phyloP scores from a whole-genome alignment of 1,284 basidiomycete species.

The Tylopilus sp. region DNA sequence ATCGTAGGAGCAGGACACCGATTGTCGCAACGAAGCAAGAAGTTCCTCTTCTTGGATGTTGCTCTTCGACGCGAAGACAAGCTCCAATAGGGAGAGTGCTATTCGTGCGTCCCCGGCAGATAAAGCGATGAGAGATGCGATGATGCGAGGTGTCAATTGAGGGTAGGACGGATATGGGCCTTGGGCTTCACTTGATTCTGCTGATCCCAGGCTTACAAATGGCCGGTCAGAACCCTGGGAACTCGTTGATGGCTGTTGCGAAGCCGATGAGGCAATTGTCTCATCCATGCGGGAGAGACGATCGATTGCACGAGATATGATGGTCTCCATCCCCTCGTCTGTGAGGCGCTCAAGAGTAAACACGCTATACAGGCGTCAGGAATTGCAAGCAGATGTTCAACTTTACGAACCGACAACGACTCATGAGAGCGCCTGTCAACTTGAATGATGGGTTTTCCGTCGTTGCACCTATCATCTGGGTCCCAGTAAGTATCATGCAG shows the following conservation, averaged over 20 bases:
- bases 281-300: constrained; percentile 32
- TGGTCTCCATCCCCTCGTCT: constrained; percentile 51
- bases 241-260: constrained; percentile 1
- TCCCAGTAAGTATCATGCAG: constrained; percentile 8
- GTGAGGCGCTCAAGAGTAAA: constrained; percentile 62
- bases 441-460: constrained; percentile 94
- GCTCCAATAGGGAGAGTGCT: constrained; percentile 63
- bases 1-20: constrained; percentile 65
- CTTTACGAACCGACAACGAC: constrained; percentile 67
- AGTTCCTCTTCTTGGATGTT: constrained; percentile 43
- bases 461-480: constrained; percentile 78
- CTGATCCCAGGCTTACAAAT: constrained; percentile 18
- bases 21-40: constrained; percentile 48
- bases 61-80: constrained; percentile 47
- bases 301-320: constrained; percentile 51
- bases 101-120: constrained; percentile 69
- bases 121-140: constrained; percentile 52
- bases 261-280: background rate
- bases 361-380: constrained; percentile 43
- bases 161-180: constrained; percentile 35
- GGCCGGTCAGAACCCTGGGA: constrained; percentile 15
- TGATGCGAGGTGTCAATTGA: constrained; percentile 47
- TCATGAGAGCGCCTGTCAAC: constrained; percentile 71
- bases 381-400: background rate
- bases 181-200: constrained; percentile 8